A percentile compares a stretch with the other conserved stretches of the same genome.
Evolutionary conservation across 176 grass and related monocot species (phyloP).

Genomic region (Raddia guianensis): DNA sequence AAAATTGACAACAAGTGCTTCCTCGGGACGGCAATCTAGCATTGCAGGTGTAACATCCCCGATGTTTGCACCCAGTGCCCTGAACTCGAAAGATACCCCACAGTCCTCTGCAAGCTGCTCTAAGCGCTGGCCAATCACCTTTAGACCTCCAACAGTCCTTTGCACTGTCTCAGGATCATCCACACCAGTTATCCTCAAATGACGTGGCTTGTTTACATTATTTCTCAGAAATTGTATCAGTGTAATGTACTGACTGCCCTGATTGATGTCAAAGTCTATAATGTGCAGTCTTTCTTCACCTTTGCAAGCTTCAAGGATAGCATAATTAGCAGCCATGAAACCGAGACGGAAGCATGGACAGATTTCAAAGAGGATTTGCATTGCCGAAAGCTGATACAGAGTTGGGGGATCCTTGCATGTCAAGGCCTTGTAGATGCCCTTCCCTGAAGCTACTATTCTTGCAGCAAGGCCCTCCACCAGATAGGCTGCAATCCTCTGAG

Average conservation of each 20-base stretch:
- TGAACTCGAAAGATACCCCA: slow-evolving; percentile 79
- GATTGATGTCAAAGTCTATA: slow-evolving; percentile 95
- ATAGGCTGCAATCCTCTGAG: slow-evolving; percentile 88
- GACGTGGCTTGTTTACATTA: slow-evolving; percentile 55
- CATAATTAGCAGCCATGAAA: slow-evolving; percentile 95
- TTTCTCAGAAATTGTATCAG: slow-evolving; percentile 72
- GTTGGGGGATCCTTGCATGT: slow-evolving; percentile 92
- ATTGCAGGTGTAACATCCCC: slow-evolving; percentile 83
- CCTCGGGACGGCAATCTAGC: slow-evolving; percentile 74
- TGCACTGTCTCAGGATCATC: slow-evolving; percentile 98
- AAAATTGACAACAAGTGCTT: slow-evolving; percentile 91
- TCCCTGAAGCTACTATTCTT: slow-evolving; percentile 86
- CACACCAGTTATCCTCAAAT: slow-evolving; percentile 90
- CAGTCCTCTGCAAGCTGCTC: slow-evolving; percentile 80
- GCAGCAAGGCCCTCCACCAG: slow-evolving; percentile 89
- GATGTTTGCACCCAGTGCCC: slow-evolving; percentile 73
- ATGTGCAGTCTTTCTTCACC: slow-evolving; percentile 89
- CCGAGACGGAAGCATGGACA: slow-evolving; percentile 93
- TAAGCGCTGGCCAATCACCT: slow-evolving; percentile 83
- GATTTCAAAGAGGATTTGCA: slow-evolving; percentile 97
- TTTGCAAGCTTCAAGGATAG: slow-evolving; percentile 81
- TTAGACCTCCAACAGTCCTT: slow-evolving; percentile 80
- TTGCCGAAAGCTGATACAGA: slow-evolving; percentile 88
- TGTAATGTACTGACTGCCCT: slow-evolving; percentile 93
- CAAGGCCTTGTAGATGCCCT: slow-evolving; percentile 84